Evolutionary conservation across 2,329 filamentous ascomycete genomes (phyloP), one percentile per base, ranked within the genome.

Genomic region (Albophoma yamanashiensis): DNA sequence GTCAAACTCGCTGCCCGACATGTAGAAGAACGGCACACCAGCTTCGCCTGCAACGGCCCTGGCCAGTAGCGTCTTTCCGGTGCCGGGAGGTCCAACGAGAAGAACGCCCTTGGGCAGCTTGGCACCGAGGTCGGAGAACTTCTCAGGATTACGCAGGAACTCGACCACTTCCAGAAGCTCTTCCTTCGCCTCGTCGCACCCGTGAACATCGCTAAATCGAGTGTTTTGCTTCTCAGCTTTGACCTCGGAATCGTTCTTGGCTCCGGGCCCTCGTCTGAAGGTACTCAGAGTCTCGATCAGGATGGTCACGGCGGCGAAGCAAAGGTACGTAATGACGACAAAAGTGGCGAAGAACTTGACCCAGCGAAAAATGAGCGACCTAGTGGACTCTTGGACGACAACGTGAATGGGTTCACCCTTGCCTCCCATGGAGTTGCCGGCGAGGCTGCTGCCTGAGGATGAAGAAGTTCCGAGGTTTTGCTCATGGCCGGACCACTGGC

Each of bases 1-100:
- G 70, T 99, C 94, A 71, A 99, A 99, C 73, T 99, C 94, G 61
- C 91, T 96, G 57, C 94, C 94, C 70, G 94, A 99, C 93, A 99
- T 97, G 82, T 97, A 99, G 82, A 97, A 99, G 82, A 99, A 99
- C 1, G 94, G 94, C 22, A 99, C 94, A 60, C 93, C 94, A 59
- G 94, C 92, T 78, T 99, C 94, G 58, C 94, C 94, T 56, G 94
- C 94, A 62, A 99, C 94, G 59, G 94, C 95, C 69, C 94, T 88
- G 64, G 94, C 94, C 62, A 99, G 84, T 47, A 99, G 84, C 15
- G 94, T 99, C 78, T 99, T 99, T 77, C 94, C 94, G 62, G 94
- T 99, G 78, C 94, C 94, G 58, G 94, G 94, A 70, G 94, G 94
- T 0, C 94, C 94, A 69, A 96, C 91, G 31, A 99, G 84, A 57